phyloP scores from a whole-genome alignment of 106 monocot species.

The Dioscorea dumetorum region DNA sequence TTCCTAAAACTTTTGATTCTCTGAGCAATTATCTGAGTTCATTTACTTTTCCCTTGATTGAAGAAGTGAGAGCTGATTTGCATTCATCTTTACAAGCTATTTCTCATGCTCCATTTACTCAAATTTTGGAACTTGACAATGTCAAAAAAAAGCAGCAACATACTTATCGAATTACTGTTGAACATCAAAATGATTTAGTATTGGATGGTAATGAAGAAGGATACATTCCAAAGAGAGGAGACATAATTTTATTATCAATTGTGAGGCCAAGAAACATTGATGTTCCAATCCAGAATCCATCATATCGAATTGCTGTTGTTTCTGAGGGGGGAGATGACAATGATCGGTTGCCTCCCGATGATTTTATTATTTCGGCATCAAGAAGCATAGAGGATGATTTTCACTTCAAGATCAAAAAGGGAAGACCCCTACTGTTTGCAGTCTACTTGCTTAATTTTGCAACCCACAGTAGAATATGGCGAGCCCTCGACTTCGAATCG shows the following conservation, averaged over 20 bases:
- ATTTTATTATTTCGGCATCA: constrained; percentile 1
- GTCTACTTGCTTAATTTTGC: constrained; percentile 19
- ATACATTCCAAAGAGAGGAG: constrained; percentile 18
- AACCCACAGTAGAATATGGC: constrained; percentile 25
- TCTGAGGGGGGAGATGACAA: constrained; percentile 3
- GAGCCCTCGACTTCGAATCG: neutral
- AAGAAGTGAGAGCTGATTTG: constrained; percentile 18
- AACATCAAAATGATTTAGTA: neutral
- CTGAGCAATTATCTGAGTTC: constrained; percentile 13
- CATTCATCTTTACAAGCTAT: neutral
- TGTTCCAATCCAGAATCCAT: constrained; percentile 2
- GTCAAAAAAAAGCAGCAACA: too few relatives aligned
- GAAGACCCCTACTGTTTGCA: constrained; percentile 7
- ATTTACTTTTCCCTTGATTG: constrained; percentile 10
- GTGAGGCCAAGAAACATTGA: constrained; percentile 12
- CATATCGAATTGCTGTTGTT: constrained; percentile 9
- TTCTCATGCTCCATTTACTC: constrained; percentile 9
- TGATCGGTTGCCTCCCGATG: neutral
- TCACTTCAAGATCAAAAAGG: neutral
- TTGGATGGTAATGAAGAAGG: neutral
- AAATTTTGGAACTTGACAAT: constrained; percentile 1
- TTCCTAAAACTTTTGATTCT: constrained; percentile 15
- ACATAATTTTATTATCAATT: constrained; percentile 16
- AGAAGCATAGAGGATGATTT: neutral
- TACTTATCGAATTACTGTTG: neutral